Evolutionary conservation across 2,329 filamentous ascomycete genomes (phyloP), one percentile per base, ranked within the genome.

Genomic region (Rutstroemia sydowiana): DNA sequence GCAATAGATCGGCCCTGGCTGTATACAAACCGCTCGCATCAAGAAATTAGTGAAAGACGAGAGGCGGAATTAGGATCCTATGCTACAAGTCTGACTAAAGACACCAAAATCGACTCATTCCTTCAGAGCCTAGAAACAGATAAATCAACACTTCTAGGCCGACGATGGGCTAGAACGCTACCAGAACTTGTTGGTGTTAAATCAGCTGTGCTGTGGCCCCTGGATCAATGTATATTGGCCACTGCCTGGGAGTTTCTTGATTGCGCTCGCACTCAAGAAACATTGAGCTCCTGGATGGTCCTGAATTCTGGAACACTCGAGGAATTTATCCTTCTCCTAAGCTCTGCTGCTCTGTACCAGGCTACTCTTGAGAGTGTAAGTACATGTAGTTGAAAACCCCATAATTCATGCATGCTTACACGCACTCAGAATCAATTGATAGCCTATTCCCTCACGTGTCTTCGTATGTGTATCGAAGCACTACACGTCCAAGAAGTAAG

Each of bases 361-460:
- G 44, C 44, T n/a, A 30, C 26, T 20, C 6, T 47, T 26, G 36
- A 30, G 10, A 52, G 28, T 34, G 44, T 52, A 30, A 42, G 49
- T 28, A 20, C 11, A 5, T 20, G 10, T n/a, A 20, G 11, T 20
- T n/a, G 2, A 11, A 23, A 26, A 3, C n/a, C n/a, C n/a, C n/a
- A n/a, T n/a, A n/a, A 14, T 28, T 14, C 18, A 18, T n/a, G 6
- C 21, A 3, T 14, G 37, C 49, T 52, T 13, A 52, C 18, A 4
- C 41, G 32, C 21, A 6, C 32, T 8, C 36, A 60, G 56, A 48
- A 60, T n/a, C 53, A 56, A 43, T n/a, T 60, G 9, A 57, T 59
- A 37, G 51, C 58, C 6, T 52, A 59, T 26, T 56, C 58, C n/a
- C 41, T 60, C 2, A 56, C 54, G 13, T 59, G 58, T 43, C 47